Evolutionary conservation across 1,284 basidiomycete species (phyloP).

Genomic region (Marasmius fiardii): DNA sequence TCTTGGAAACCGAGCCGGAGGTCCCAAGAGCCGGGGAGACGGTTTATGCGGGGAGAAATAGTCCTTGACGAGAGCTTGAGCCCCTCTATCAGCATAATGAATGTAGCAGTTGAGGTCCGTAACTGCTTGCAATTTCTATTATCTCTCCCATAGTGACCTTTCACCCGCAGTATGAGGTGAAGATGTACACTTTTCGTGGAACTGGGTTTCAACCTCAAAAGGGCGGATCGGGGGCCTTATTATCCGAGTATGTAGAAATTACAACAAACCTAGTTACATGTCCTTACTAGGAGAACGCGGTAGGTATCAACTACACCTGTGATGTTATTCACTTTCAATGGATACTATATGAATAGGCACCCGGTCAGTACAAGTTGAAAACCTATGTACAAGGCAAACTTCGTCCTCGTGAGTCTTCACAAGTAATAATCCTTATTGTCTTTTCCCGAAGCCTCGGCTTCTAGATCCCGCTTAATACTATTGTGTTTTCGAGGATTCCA

Average conservation of each 20-base stretch:
- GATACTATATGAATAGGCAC: no score
- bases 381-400: no score
- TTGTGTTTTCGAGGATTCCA: neutral
- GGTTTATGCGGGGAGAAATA: constrained; percentile 3
- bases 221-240: neutral
- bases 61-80: neutral
- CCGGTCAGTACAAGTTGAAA: no score
- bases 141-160: neutral
- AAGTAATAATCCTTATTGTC: neutral
- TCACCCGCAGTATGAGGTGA: constrained; percentile 7
- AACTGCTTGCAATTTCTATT: neutral
- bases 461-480: no score
- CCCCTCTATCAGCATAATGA: constrained; percentile 8
- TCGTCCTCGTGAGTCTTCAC: no score
- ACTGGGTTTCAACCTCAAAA: constrained; percentile 6
- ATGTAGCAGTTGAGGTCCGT: constrained; percentile 9
- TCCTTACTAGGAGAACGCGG: neutral
- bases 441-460: no score
- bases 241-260: constrained; percentile 9
- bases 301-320: no score
- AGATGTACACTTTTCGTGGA: constrained; percentile 6
- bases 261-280: constrained; percentile 5
- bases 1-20: neutral
- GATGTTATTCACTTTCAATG: no score
- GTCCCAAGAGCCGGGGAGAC: neutral